A percentile compares a stretch with the other conserved stretches of the same genome.
phyloP scores from a whole-genome alignment of 2,329 filamentous ascomycete species.

The Ophiostoma novo-ulmi region DNA sequence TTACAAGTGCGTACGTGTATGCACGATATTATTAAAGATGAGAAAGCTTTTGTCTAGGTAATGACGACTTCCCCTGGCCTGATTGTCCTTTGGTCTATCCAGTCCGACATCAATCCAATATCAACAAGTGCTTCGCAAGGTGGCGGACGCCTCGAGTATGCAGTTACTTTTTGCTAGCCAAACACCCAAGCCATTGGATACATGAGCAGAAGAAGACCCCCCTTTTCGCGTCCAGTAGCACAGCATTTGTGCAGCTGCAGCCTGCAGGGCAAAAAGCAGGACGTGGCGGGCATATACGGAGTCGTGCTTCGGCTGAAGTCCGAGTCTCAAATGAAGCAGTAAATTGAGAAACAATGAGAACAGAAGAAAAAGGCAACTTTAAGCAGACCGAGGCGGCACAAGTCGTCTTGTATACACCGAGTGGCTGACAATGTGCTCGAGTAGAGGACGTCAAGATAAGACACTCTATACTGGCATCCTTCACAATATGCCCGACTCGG shows the following conservation, averaged over 20 bases:
- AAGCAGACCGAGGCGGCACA: background rate
- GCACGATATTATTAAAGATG: background rate
- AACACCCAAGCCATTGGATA: background rate
- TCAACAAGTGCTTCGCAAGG: background rate
- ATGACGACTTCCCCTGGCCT: background rate
- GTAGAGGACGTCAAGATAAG: background rate
- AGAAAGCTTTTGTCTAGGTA: background rate
- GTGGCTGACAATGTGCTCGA: background rate
- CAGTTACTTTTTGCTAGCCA: background rate
- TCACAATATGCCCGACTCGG: background rate
- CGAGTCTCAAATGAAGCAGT: conserved; percentile 9
- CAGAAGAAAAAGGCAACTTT: background rate
- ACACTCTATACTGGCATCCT: background rate
- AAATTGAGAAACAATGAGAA: background rate
- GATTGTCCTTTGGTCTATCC: background rate
- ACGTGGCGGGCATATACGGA: conserved; percentile 9
- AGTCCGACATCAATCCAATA: background rate
- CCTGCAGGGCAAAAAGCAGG: conserved; percentile 10
- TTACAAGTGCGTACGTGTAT: background rate
- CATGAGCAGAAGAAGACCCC: background rate
- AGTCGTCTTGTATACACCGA: background rate
- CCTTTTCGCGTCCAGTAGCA: conserved; percentile 11
- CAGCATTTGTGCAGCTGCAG: conserved; percentile 9
- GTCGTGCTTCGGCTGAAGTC: conserved; percentile 19
- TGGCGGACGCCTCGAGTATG: background rate